Base-by-base conservation (phyloP, 225 moss, liverwort and hornwort genomes). In the Takakia lepidozioides region DNA sequence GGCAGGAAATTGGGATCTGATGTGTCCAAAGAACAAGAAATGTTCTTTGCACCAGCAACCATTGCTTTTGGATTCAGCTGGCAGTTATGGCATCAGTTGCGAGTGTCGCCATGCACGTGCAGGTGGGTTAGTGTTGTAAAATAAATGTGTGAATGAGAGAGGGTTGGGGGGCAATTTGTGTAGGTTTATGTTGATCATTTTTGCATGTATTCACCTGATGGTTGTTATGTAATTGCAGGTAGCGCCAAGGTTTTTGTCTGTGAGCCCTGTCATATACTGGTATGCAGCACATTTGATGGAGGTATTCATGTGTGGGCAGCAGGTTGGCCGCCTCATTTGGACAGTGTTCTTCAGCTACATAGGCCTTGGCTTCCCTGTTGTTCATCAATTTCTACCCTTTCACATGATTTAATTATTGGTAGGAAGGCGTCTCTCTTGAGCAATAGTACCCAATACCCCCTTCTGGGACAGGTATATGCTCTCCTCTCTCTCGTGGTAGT, bases 351-450 rank as follows among this genome's bases (percentile, higher is more conserved):
- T 89, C 36, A 71, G 63, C 39, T 89, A 86, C 62, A 45, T 84
- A 3, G 75, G 76, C 41, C 62, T 93, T 36, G 89, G 89, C 35
- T 84, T 84, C 86, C 38, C 71, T 93, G 48, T 55, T 93, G 53
- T 93, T 86, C 50, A 62, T 84, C 23, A 95, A 95, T 70, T 95
- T 95, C 59, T 89, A 89, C 54, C 89, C 93, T 23, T 89, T 90
- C 49, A 87, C 89, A 27, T 89, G 60, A 81, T n/a, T n/a, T n/a
- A n/a, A n/a, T n/a, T n/a, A n/a, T n/a, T n/a, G n/a, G n/a, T n/a
- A n/a, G n/a, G n/a, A n/a, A n/a, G n/a, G n/a, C n/a, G n/a, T n/a
- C n/a, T n/a, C n/a, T n/a, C n/a, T n/a, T n/a, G n/a, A n/a, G n/a
- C n/a, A n/a, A n/a, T n/a, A n/a, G n/a, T n/a, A n/a, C n/a, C n/a